Evolutionary conservation across 768 basidiomycete genomes (phyloP), one percentile per base, ranked within the genome.

Genomic region (Mycena galopus): DNA sequence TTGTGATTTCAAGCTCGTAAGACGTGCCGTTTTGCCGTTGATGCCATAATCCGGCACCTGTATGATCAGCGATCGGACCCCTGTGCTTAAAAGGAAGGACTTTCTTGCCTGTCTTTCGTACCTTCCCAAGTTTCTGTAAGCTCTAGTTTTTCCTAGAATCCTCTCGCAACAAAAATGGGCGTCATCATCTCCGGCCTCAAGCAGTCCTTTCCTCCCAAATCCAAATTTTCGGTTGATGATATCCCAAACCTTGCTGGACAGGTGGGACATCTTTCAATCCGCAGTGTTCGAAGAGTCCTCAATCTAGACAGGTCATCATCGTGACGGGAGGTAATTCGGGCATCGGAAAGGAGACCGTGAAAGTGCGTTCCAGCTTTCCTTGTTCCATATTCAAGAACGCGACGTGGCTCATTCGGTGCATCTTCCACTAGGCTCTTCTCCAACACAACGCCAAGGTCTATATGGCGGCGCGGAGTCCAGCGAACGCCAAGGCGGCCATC

Each of bases 381-480:
- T 14, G 42, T 12, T 11, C 27, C 11, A 4, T 25, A 25, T 25
- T 10, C 4, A 5, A 47, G 10, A 10, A 3, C 12, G 6, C 39
- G 19, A 10, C 21, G 44, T 4, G 19, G 44, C 55, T 57, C 55
- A 57, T 17, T 56, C 51, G 55, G 6, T n/a, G 10, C 39, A 14
- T 7, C 0, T 16, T 37, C 30, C n/a, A 8, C 3, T 21, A 56
- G 53, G 55, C 39, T 6, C 56, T 92, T 10, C 81, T 93, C 21
- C 44, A 73, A 12, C 89, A 89, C 73, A 88, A 91, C 76, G 92
- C 92, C 11, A 92, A 87, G 65, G 92, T 94, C 0, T 93, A 94
- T 76, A 53, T 93, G 51, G 90, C 88, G 0, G 81, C 82, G 11
- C 85, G 91, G n/a, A 84, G 76, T 63, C 71, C 79, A 60, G 79